phyloP scores from a whole-genome alignment of 2,329 filamentous ascomycete genomes.

The Cryphonectria radicalis region DNA sequence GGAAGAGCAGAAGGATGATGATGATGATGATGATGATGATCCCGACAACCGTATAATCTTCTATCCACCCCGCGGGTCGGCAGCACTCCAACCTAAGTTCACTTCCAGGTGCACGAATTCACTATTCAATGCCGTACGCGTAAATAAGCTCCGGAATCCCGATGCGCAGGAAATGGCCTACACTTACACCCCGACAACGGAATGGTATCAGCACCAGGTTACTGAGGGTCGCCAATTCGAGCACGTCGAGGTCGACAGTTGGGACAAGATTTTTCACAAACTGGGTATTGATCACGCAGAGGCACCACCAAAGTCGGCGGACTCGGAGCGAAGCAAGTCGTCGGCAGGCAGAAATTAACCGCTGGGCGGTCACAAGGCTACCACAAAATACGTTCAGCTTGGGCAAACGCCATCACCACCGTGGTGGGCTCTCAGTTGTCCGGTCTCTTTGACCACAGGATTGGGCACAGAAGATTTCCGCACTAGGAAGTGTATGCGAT shows the following conservation, averaged over 20 bases:
- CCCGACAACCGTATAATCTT: constrained; percentile 47
- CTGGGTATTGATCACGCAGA: constrained; percentile 9
- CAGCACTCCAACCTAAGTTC: neutral
- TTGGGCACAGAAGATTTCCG: neutral
- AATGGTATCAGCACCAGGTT: constrained; percentile 56
- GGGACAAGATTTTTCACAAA: constrained; percentile 45
- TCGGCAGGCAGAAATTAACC: neutral
- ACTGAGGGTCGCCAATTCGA: constrained; percentile 53
- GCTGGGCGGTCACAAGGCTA: constrained; percentile 14
- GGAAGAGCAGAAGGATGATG: constrained; percentile 30
- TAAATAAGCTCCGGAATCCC: constrained; percentile 32
- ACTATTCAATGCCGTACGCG: constrained; percentile 46
- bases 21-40: constrained; percentile 34
- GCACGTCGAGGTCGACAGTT: constrained; percentile 52
- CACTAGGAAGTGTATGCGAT: neutral
- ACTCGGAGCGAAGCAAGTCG: neutral
- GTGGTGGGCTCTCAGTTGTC: neutral
- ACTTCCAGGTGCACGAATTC: constrained; percentile 47
- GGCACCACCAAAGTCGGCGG: neutral
- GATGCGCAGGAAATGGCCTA: constrained; percentile 41
- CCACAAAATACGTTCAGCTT: neutral
- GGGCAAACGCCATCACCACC: too few relatives aligned
- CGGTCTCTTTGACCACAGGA: neutral
- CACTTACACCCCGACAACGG: constrained; percentile 50
- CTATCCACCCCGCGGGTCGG: constrained; percentile 47